Conservation (phyloP, 2,329 filamentous ascomycete genomes). For the Rutstroemia sp. region DNA sequence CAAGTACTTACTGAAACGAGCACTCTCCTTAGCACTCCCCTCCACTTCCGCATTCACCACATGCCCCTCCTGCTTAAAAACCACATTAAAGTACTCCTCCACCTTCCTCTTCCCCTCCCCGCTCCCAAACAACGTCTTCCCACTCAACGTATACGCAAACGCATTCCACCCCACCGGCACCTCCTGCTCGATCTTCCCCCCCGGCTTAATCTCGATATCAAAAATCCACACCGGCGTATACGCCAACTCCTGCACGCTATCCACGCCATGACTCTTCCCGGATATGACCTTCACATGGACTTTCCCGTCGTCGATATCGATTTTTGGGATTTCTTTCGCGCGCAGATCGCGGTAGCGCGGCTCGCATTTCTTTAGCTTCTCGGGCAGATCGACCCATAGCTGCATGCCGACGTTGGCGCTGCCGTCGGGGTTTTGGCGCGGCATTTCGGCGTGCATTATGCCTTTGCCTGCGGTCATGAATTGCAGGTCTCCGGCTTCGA, state of each 20-base stretch:
- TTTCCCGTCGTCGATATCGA: slow-evolving; percentile 61
- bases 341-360: slow-evolving; percentile 84
- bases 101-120: slow-evolving; percentile 45
- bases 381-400: slow-evolving; percentile 88
- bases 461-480: slow-evolving; percentile 95
- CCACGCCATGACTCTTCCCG: slow-evolving; percentile 74
- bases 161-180: slow-evolving; percentile 80
- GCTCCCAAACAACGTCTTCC: slow-evolving; percentile 56
- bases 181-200: slow-evolving; percentile 67
- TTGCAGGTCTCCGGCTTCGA: slow-evolving; percentile 81
- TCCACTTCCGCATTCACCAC: slow-evolving; percentile 64
- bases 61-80: slow-evolving; percentile 77
- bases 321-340: slow-evolving; percentile 69
- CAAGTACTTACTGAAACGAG: slow-evolving; percentile 33
- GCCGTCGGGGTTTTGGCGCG: slow-evolving; percentile 68
- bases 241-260: slow-evolving; percentile 81
- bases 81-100: slow-evolving; percentile 75
- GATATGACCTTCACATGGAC: slow-evolving; percentile 87
- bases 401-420: slow-evolving; percentile 80
- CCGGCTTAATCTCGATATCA: slow-evolving; percentile 73
- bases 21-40: slow-evolving; percentile 49
- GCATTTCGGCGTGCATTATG: slow-evolving; percentile 96
- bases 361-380: slow-evolving; percentile 77
- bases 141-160: slow-evolving; percentile 80
- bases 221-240: slow-evolving; percentile 98